Percentiles rank a stretch among this genome's conserved stretches.
Conservation (phyloP, 495 filamentous ascomycete species). For the Schizothecium vesticola region DNA sequence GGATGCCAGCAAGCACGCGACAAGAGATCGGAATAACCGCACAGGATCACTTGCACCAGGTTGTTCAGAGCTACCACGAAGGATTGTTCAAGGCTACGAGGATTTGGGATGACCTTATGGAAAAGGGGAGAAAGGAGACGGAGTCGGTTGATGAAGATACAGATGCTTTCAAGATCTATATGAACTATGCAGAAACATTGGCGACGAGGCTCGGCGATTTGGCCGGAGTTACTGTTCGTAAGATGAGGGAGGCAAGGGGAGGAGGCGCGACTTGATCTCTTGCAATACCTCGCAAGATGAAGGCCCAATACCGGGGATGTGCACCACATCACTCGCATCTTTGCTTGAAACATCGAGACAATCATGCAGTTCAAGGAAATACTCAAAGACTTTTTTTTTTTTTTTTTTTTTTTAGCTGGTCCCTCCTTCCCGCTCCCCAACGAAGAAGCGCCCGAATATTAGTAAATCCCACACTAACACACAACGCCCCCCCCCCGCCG, state of each 20-base stretch:
- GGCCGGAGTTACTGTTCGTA: constrained; percentile 3
- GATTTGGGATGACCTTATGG: constrained; percentile 25
- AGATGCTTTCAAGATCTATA: constrained; percentile 7
- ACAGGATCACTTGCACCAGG: neutral
- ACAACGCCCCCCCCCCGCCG: constrained; percentile 27
- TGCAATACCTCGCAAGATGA: neutral
- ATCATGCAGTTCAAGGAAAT: neutral
- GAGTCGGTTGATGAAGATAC: constrained; percentile 1
- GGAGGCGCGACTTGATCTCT: neutral
- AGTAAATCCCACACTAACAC: neutral
- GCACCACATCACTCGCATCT: neutral
- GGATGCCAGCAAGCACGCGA: neutral
- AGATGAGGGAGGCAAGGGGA: constrained; percentile 12
- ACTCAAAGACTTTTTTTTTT: neutral
- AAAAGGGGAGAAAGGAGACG: constrained; percentile 13
- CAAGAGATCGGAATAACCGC: neutral
- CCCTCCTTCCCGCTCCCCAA: neutral
- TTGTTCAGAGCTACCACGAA: constrained; percentile 13
- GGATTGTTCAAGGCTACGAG: constrained; percentile 19
- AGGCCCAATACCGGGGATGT: neutral
- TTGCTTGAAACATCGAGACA: neutral
- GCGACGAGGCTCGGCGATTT: constrained; percentile 6
- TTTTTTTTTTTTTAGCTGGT: too few relatives aligned
- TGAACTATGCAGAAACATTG: constrained; percentile 16
- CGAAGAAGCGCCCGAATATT: neutral